Conservation (phyloP, 208 protist genomes). For the Zelonia costaricensis region DNA sequence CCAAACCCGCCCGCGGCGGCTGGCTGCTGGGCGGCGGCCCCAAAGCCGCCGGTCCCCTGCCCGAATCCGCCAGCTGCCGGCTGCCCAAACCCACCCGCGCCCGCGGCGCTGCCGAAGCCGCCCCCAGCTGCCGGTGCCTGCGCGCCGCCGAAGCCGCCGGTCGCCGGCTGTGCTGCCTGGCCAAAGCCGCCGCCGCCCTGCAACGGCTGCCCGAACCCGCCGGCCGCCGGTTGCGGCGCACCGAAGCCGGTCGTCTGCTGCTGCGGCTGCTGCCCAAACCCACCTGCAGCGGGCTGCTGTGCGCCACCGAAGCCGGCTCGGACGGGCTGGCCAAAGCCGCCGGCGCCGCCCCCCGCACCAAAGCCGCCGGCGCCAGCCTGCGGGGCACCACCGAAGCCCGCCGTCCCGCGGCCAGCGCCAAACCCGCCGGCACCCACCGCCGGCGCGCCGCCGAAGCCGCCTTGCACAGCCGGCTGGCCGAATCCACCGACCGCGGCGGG, state of each 20-base stretch:
- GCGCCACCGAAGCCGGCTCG: constrained; percentile 38
- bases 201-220: neutral
- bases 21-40: no score
- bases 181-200: constrained; percentile 18
- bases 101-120: constrained; percentile 1
- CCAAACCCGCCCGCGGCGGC: constrained; percentile 35
- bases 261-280: constrained; percentile 17
- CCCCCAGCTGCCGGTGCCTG: neutral
- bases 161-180: neutral
- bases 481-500: neutral
- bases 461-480: constrained; percentile 12
- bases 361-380: constrained; percentile 15
- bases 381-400: constrained; percentile 19
- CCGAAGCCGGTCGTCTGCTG: constrained; percentile 1
- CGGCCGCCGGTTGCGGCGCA: constrained; percentile 1
- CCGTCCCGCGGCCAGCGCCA: constrained; percentile 25
- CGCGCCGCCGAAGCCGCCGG: constrained; percentile 1
- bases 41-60: neutral
- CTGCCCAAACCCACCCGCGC: constrained; percentile 38
- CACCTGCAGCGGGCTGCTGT: constrained; percentile 13
- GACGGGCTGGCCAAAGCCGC: constrained; percentile 27
- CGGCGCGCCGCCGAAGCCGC: constrained; percentile 32
- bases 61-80: constrained; percentile 30
- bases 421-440: constrained; percentile 22
- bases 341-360: constrained; percentile 12